A percentile compares a stretch with the other conserved stretches of the same genome.
Evolutionary conservation across 192 early-diverging fungal genomes (phyloP).

Genomic region (Gryganskiella cystojenkinii): DNA sequence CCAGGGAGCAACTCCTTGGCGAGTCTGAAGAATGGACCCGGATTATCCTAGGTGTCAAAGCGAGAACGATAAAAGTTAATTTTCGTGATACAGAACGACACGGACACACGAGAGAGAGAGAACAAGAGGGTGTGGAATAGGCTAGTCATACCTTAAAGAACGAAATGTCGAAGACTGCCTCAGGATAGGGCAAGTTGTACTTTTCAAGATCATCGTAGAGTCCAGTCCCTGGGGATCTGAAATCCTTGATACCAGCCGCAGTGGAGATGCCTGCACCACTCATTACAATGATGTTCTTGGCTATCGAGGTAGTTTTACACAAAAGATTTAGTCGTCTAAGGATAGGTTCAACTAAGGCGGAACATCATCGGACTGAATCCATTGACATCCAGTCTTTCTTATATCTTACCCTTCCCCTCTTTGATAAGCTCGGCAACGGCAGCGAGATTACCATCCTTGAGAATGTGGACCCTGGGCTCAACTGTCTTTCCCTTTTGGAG

Average conservation of each 20-base stretch:
- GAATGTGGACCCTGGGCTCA: slow-evolving; percentile 18
- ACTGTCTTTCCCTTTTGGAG: slow-evolving; percentile 9
- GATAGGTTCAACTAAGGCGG: too few relatives aligned
- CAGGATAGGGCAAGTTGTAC: slow-evolving; percentile 92
- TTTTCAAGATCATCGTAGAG: slow-evolving; percentile 91
- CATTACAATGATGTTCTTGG: slow-evolving; percentile 85
- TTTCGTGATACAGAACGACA: not conserved
- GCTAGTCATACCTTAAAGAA: slow-evolving; percentile 73
- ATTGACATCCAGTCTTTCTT: too few relatives aligned
- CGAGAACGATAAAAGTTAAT: too few relatives aligned
- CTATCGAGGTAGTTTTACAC: slow-evolving; percentile 22
- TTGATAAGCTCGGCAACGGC: slow-evolving; percentile 56
- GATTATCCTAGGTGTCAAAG: slow-evolving; percentile 60
- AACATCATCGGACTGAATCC: too few relatives aligned
- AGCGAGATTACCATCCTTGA: slow-evolving; percentile 47
- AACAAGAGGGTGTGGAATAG: not conserved
- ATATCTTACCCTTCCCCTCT: slow-evolving; percentile 42
- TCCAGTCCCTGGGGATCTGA: slow-evolving; percentile 91
- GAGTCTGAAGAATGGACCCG: slow-evolving; percentile 89
- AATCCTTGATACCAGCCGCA: slow-evolving; percentile 90
- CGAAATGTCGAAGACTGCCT: slow-evolving; percentile 95
- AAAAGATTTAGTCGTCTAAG: too few relatives aligned
- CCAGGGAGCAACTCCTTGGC: slow-evolving; percentile 94
- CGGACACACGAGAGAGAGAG: too few relatives aligned
- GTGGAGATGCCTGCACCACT: slow-evolving; percentile 94